Evolutionary conservation across 495 filamentous ascomycete species (phyloP).

Genomic region (Letharia columbiana): DNA sequence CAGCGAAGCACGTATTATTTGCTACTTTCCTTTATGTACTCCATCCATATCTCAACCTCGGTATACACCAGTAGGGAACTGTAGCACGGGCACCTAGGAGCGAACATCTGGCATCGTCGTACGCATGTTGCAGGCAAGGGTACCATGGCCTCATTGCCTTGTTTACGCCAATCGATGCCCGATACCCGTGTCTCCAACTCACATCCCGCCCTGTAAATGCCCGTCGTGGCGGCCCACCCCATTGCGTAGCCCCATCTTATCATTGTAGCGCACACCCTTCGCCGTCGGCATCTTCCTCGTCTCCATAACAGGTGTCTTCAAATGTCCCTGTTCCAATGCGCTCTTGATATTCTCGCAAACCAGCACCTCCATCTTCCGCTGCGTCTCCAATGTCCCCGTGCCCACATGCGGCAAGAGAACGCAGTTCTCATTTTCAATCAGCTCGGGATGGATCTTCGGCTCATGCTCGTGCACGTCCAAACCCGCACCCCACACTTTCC

Average conservation of each 20-base stretch:
- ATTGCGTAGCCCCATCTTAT: background rate
- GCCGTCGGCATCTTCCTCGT: constrained; percentile 38
- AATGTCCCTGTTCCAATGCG: constrained; percentile 53
- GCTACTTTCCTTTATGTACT: background rate
- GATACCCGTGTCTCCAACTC: background rate
- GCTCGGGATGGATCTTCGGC: constrained; percentile 59
- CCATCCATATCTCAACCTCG: background rate
- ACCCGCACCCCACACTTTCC: constrained; percentile 61
- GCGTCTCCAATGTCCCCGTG: constrained; percentile 55
- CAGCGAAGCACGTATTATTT: background rate
- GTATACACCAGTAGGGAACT: background rate
- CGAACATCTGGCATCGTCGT: too few species aligned
- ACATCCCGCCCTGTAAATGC: background rate
- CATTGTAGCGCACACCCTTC: background rate
- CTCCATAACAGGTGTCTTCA: constrained; percentile 65
- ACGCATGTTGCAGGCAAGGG: background rate
- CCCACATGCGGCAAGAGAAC: constrained; percentile 78
- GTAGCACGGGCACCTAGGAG: too few species aligned
- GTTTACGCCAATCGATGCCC: background rate
- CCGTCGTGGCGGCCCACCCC: background rate
- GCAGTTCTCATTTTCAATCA: constrained; percentile 60
- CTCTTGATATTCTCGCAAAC: constrained; percentile 57
- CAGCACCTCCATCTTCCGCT: constrained; percentile 72
- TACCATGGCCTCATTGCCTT: background rate
- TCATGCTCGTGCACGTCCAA: constrained; percentile 69